Percentiles rank a stretch among this genome's conserved stretches.
phyloP scores from a whole-genome alignment of 768 basidiomycete species.

The Lyophyllum shimeji region DNA sequence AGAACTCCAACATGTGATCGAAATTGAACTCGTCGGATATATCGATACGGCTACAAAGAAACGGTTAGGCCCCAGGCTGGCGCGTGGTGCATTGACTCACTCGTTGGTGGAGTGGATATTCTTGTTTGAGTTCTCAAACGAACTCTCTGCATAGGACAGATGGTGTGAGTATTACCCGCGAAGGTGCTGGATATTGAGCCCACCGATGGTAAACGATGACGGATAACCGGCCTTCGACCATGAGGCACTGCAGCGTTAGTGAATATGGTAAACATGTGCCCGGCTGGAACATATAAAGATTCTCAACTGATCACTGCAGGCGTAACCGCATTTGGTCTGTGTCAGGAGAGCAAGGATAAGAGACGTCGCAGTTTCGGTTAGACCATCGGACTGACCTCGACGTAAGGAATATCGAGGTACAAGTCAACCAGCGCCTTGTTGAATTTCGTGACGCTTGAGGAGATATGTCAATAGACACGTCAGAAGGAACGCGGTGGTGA shows the following conservation, averaged over 20 bases:
- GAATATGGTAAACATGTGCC: constrained; percentile 27
- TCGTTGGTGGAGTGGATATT: constrained; percentile 82
- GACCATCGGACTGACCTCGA: constrained; percentile 38
- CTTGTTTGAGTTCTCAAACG: constrained; percentile 76
- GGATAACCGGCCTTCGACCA: constrained; percentile 88
- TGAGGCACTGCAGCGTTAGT: constrained; percentile 51
- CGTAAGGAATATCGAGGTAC: constrained; percentile 85
- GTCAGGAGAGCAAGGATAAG: constrained; percentile 15
- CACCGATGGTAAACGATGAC: constrained; percentile 81
- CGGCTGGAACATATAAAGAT: constrained; percentile 25
- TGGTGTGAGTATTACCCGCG: constrained; percentile 14
- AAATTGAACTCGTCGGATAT: constrained; percentile 89
- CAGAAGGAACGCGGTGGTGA: constrained; percentile 16
- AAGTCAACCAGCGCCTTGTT: constrained; percentile 74
- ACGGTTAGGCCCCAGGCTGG: constrained; percentile 13
- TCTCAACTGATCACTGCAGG: constrained; percentile 88
- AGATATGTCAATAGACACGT: constrained; percentile 6
- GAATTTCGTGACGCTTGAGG: constrained; percentile 69
- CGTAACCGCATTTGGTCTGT: constrained; percentile 89
- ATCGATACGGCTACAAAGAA: constrained; percentile 66
- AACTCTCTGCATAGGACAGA: constrained; percentile 46
- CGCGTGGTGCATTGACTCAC: constrained; percentile 44
- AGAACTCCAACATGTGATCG: constrained; percentile 85
- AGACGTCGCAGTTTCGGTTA: constrained; percentile 5
- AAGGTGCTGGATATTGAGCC: constrained; percentile 23